A percentile compares a stretch with the other conserved stretches of the same genome.
Evolutionary conservation across 345 rosid species (phyloP).

Genomic region (Murraya koenigii): DNA sequence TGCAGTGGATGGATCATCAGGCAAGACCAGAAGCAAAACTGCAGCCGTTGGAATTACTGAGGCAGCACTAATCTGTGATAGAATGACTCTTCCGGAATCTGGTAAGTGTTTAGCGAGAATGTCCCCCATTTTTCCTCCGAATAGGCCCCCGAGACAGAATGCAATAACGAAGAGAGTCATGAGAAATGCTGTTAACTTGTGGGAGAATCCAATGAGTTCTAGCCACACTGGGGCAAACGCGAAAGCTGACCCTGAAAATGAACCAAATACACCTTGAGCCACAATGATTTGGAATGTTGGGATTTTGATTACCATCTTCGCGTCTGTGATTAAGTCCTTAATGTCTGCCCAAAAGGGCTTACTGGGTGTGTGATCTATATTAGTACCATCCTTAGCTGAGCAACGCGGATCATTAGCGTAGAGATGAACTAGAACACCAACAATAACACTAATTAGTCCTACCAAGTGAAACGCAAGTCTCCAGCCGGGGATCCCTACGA

Average conservation of each 20-base stretch:
- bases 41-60: constrained; percentile 62
- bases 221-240: constrained; percentile 66
- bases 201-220: constrained; percentile 66
- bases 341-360: constrained; percentile 38
- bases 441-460: constrained; percentile 49
- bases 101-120: constrained; percentile 44
- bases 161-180: constrained; percentile 37
- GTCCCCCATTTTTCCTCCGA: constrained; percentile 69
- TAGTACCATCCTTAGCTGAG: neutral
- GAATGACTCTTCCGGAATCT: constrained; percentile 50
- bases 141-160: constrained; percentile 39
- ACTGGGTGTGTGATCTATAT: too few relatives aligned
- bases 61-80: constrained; percentile 57
- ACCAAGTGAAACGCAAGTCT: constrained; percentile 69
- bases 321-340: constrained; percentile 41
- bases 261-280: constrained; percentile 65
- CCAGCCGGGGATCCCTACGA: constrained; percentile 77
- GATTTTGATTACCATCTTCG: constrained; percentile 47
- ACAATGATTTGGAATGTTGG: constrained; percentile 65
- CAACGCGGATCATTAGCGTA: constrained; percentile 66
- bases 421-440: constrained; percentile 50
- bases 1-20: constrained; percentile 54
- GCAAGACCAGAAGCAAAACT: constrained; percentile 50
- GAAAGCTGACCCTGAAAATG: constrained; percentile 60
- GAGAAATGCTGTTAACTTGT: constrained; percentile 49